These are phyloP conservation scores for Parachlorella kessleri DNA, from an alignment of 139 green algal genomes.

Conservation along the genomic window DNA sequence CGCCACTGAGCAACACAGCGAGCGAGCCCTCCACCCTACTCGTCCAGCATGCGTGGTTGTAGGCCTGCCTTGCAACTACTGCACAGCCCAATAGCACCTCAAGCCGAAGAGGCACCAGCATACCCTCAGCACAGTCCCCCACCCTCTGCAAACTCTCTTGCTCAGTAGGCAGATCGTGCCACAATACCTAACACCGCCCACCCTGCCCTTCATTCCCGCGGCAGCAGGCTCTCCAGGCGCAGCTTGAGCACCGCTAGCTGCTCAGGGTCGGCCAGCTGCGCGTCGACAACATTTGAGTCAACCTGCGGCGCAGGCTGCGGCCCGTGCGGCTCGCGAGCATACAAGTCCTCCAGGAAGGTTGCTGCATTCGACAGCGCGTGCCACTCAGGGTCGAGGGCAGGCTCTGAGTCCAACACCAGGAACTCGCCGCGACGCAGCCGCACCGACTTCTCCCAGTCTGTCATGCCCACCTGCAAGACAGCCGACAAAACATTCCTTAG, in stretches of 20 bases:
- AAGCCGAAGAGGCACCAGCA: too few relatives aligned
- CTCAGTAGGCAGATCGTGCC: too few relatives aligned
- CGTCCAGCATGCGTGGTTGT: too few relatives aligned
- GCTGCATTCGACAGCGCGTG: neutral
- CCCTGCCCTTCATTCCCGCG: neutral
- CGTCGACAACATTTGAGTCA: neutral
- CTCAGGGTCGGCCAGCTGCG: neutral
- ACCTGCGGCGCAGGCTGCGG: neutral
- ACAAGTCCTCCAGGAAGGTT: neutral
- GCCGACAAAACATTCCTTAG: neutral
- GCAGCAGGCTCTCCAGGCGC: neutral
- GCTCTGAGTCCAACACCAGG: slow-evolving; percentile 43
- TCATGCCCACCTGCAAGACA: slow-evolving; percentile 63
- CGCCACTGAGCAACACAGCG: too few relatives aligned
- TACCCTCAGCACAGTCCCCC: too few relatives aligned
- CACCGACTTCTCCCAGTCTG: slow-evolving; percentile 85
- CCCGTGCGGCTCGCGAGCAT: neutral
- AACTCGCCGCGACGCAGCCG: slow-evolving; percentile 56
- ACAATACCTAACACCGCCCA: too few relatives aligned
- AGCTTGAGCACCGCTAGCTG: neutral
- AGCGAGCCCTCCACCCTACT: too few relatives aligned
- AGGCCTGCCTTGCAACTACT: too few relatives aligned
- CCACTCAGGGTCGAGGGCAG: neutral
- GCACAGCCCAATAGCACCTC: too few relatives aligned
- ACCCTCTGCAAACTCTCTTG: too few relatives aligned